phyloP scores from a whole-genome alignment of 164 flowering plant genomes.

The Vitis rotundifolia region DNA sequence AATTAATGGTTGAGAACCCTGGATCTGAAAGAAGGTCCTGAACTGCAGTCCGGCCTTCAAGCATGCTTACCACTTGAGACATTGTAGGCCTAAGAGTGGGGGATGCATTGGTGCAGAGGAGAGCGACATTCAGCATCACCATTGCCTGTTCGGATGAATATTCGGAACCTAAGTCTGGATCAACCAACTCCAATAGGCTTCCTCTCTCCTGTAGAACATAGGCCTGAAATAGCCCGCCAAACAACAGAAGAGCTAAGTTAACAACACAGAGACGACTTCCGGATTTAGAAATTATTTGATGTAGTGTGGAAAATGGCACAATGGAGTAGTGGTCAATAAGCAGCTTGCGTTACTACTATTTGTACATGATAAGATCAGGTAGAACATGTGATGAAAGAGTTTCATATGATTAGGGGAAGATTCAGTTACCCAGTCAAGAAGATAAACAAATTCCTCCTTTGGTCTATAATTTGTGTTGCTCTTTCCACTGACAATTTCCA shows the following conservation, averaged over 20 bases:
- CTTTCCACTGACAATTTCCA: conserved; percentile 75
- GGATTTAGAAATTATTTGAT: no score
- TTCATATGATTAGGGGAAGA: background rate
- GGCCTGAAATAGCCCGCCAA: conserved; percentile 37
- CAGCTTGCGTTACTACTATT: no score
- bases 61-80: conserved; percentile 60
- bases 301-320: no score
- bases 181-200: conserved; percentile 48
- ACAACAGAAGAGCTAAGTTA: background rate
- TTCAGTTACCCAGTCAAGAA: conserved; percentile 66
- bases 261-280: background rate
- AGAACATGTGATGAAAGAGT: background rate
- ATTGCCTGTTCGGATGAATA: conserved; percentile 52
- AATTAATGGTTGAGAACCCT: conserved; percentile 25
- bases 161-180: conserved; percentile 48
- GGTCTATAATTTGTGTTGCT: conserved; percentile 76
- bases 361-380: background rate
- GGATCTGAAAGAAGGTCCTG: conserved; percentile 42
- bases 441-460: conserved; percentile 62
- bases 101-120: conserved; percentile 58
- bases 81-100: conserved; percentile 62
- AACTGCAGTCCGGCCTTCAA: conserved; percentile 47
- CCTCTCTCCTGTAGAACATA: conserved; percentile 61
- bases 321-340: no score
- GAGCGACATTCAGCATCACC: conserved; percentile 56